phyloP scores from a whole-genome alignment of 192 early-diverging fungal species.

The Fimicolochytrium jonesii region DNA sequence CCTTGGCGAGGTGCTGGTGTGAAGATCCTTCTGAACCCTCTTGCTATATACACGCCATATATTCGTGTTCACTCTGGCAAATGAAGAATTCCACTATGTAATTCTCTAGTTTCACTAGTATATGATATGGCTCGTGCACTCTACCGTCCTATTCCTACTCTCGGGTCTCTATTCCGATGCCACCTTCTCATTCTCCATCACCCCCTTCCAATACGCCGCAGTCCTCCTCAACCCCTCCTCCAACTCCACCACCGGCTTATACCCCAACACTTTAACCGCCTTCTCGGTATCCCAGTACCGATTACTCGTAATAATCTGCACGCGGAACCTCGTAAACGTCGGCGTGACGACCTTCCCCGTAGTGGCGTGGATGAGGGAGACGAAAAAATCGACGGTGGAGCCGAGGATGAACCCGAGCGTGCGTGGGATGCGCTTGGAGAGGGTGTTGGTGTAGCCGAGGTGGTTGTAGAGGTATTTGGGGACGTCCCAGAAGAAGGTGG shows the following conservation, averaged over 20 bases:
- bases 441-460: constrained; percentile 30
- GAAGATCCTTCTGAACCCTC: no score
- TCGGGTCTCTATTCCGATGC: no score
- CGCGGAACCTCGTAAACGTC: constrained; percentile 68
- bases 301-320: constrained; percentile 72
- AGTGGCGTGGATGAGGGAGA: constrained; percentile 58
- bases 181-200: neutral
- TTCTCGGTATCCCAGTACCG: constrained; percentile 87
- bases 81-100: no score
- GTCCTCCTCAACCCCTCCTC: constrained; percentile 51
- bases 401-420: constrained; percentile 54
- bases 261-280: constrained; percentile 69
- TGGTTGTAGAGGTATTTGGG: constrained; percentile 49
- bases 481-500: constrained; percentile 87
- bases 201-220: constrained; percentile 33
- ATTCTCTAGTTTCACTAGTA: no score
- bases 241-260: constrained; percentile 52
- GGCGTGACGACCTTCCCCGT: constrained; percentile 59
- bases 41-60: no score
- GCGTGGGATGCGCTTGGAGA: constrained; percentile 25
- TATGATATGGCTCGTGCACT: no score
- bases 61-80: no score
- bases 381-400: constrained; percentile 58
- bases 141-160: no score
- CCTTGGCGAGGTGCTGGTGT: no score